Base-by-base conservation (phyloP, 2,329 filamentous ascomycete species). In the Coleophoma crateriformis region DNA sequence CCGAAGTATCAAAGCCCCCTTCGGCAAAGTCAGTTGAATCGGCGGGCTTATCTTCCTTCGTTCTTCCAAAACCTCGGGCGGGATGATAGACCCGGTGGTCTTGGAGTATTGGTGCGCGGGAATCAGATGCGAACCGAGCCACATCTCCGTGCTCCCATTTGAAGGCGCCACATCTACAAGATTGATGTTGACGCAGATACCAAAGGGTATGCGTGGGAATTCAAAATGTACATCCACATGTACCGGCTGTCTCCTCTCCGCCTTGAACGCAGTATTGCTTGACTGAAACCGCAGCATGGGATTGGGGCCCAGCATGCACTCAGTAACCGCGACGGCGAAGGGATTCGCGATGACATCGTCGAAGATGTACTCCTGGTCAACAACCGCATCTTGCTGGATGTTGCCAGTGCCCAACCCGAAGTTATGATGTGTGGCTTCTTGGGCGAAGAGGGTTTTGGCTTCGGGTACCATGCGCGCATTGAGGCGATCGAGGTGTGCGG, bases 381-480 rank as follows among this genome's bases (percentile, higher is more conserved):
- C 41, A 54, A 57, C 53, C 54, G 60, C 37, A 53, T 57, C 40
- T 52, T 54, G 54, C 57, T 64, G 47, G 59, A 56, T 53, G 47
- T 61, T 54, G 11, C 51, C 49, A 17, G 54, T 53, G 8, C 51
- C 49, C 5, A 33, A 22, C 5, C 63, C 61, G 43, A 64, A 60
- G 45, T 63, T 61, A 44, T 52, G 48, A 17, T 55, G 50, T 8
- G 53, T 53, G 3, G 33, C 42, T 27, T 39, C n/a, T 27, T 42
- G 50, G 10, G 49, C 40, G 27, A 51, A 51, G n/a, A 55, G 48
- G 1, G 13, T 46, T 46, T 50, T 44, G 2, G 81, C 80, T 58
- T 85, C 81, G 42, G 76, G 33, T 1, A 78, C 70, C 81, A 85
- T 85, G 52, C 75, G 77, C 34, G 57, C 54, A 56, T 85, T 84